These are phyloP conservation scores for Areca catechu DNA, from an alignment of 176 grass and related monocot genomes.

Conservation along the genomic window DNA sequence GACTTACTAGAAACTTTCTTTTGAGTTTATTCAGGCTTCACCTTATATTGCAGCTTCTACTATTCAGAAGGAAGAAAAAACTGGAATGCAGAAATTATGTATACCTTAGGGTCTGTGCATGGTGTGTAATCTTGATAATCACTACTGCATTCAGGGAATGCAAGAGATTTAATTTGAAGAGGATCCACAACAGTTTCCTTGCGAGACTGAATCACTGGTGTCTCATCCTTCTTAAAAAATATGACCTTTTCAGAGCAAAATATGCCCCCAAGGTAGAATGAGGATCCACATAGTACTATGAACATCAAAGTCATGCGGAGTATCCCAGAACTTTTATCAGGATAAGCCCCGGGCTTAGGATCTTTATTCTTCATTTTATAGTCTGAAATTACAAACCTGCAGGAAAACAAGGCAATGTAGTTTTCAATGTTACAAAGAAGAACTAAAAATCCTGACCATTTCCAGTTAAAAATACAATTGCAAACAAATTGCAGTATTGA, in stretches of 20 bases:
- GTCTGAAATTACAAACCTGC: background rate
- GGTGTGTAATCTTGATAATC: conserved; percentile 91
- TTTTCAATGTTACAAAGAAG: no score
- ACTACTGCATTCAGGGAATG: conserved; percentile 61
- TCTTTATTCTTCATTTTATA: conserved; percentile 64
- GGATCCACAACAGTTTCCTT: conserved; percentile 12
- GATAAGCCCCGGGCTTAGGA: conserved; percentile 35
- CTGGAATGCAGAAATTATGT: background rate
- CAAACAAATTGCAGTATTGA: no score
- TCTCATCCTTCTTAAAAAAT: conserved; percentile 24
- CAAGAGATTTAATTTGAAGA: conserved; percentile 23
- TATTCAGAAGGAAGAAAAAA: no score
- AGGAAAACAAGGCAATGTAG: no score
- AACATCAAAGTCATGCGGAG: conserved; percentile 49
- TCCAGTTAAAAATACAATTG: no score
- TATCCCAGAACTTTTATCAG: conserved; percentile 35
- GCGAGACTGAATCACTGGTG: conserved; percentile 20
- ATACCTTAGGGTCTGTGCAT: conserved; percentile 83
- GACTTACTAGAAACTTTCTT: no score
- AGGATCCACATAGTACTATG: conserved; percentile 58
- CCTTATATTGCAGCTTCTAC: no score
- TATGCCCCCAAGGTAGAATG: conserved; percentile 78
- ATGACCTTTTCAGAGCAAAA: conserved; percentile 52
- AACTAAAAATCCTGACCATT: no score
- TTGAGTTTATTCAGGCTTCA: no score